Conservation (phyloP, 78 protist species). For the Dictyostelium discoideum region DNA sequence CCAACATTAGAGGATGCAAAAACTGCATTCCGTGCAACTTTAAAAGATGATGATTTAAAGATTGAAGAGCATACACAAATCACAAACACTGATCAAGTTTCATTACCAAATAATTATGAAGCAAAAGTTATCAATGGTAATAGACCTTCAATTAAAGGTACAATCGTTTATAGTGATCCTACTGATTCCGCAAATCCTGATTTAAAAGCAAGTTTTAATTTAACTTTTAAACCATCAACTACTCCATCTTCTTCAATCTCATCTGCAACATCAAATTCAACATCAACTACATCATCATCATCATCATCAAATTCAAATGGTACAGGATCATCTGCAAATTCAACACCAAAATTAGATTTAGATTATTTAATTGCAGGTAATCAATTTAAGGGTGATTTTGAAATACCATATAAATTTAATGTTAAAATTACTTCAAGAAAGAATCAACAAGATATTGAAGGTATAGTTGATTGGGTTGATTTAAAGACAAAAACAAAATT, state of each 20-base stretch:
- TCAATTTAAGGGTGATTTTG: slow-evolving; percentile 23
- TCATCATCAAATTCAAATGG: not conserved
- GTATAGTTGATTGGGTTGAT: slow-evolving; percentile 42
- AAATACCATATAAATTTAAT: not conserved
- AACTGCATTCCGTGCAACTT: slow-evolving; percentile 15
- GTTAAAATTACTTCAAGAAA: slow-evolving; percentile 16
- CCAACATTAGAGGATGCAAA: slow-evolving; percentile 12
- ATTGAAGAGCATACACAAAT: slow-evolving; percentile 26
- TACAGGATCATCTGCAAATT: not conserved
- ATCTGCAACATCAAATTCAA: not conserved
- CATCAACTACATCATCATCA: not conserved
- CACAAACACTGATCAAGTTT: slow-evolving; percentile 2
- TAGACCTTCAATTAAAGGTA: slow-evolving; percentile 14
- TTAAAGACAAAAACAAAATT: slow-evolving; percentile 58
- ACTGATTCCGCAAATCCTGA: not conserved
- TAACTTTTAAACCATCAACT: not conserved
- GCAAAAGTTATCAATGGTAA: not conserved
- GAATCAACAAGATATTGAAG: slow-evolving; percentile 39
- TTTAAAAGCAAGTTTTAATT: slow-evolving; percentile 2
- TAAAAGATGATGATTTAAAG: not conserved
- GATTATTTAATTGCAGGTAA: slow-evolving; percentile 27
- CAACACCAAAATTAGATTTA: slow-evolving; percentile 16
- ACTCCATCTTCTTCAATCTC: not conserved
- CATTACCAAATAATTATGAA: slow-evolving; percentile 7
- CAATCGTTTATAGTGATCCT: not conserved